Evolutionary conservation across 768 basidiomycete species (phyloP), one percentile per base, ranked within the genome.

Genomic region (Boletus rex-veris): DNA sequence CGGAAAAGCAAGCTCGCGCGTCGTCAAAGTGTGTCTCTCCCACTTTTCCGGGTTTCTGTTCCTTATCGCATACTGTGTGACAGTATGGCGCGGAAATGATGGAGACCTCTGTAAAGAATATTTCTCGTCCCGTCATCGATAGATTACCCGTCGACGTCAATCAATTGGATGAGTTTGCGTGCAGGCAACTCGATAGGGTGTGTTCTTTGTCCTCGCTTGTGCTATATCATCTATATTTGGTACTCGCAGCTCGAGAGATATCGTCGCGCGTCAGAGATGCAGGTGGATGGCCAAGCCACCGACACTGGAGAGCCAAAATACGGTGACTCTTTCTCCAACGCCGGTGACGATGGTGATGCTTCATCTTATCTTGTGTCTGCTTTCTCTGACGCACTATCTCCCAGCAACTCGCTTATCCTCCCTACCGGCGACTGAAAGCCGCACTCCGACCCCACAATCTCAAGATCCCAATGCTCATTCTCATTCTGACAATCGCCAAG

Each of bases 71-170:
- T 8, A 24, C 6, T 24, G 16, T 35, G 38, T 50, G 26, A n/a
- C 66, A 92, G 90, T 92, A 91, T 64, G 89, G 92, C 45, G 90
- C 88, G 16, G 86, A 88, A 70, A 87, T 92, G 80, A 81, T 92
- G 73, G 92, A 92, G 69, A 88, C 84, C 4, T 85, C 87, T 51
- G 84, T 93, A 37, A 88, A 86, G 68, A 80, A 84, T 16, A 84
- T 93, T 38, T 89, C 90, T 26, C 78, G 84, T 16, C 91, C 91
- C 26, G 91, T 92, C 45, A 86, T 92, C 47, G 82, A 88, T 52
- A 80, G 86, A 26, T 75, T 93, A 0, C 88, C 90, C 10, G 86
- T 89, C 45, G 80, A 77, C 53, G 84, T 88, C 26, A 81, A 79
- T 55, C 83, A 85, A 62, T 72, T 94, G 14, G 92, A 94, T 57